These are phyloP conservation scores for Aspergillus sergii DNA, from an alignment of 2,329 filamentous ascomycete genomes.

Conservation along the genomic window DNA sequence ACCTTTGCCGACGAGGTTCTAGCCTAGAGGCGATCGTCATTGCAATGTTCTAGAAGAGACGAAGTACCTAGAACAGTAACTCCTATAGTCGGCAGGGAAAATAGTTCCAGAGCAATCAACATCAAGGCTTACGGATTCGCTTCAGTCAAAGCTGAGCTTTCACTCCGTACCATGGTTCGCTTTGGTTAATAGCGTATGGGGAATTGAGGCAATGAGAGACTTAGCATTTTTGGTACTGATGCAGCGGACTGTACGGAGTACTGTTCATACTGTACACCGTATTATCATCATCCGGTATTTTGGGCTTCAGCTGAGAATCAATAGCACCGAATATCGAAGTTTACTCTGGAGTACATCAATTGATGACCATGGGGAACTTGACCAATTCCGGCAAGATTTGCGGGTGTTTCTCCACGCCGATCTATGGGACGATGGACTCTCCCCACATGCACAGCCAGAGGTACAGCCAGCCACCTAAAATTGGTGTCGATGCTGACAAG, in stretches of 20 bases:
- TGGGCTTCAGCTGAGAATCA: neutral
- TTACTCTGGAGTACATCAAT: neutral
- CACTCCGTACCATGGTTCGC: neutral
- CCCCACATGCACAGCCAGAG: neutral
- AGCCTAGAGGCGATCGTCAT: no score
- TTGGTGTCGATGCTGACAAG: neutral
- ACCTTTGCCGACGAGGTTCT: no score
- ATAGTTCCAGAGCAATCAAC: no score
- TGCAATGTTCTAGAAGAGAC: no score
- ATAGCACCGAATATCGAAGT: neutral
- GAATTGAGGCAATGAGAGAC: neutral
- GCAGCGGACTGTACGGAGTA: neutral
- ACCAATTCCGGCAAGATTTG: neutral
- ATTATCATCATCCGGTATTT: neutral
- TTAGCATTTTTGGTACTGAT: neutral
- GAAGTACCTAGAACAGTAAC: no score
- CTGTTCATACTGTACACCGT: neutral
- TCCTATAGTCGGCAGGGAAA: no score
- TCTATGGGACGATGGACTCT: conserved; percentile 1
- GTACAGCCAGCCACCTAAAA: neutral
- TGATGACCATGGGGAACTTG: neutral
- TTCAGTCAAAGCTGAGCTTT: no score
- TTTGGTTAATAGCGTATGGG: neutral
- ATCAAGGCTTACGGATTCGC: no score
- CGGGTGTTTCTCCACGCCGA: conserved; percentile 6